Evolutionary conservation across 176 grass and related monocot genomes (phyloP).

Genomic region (Cenchrus americanus): DNA sequence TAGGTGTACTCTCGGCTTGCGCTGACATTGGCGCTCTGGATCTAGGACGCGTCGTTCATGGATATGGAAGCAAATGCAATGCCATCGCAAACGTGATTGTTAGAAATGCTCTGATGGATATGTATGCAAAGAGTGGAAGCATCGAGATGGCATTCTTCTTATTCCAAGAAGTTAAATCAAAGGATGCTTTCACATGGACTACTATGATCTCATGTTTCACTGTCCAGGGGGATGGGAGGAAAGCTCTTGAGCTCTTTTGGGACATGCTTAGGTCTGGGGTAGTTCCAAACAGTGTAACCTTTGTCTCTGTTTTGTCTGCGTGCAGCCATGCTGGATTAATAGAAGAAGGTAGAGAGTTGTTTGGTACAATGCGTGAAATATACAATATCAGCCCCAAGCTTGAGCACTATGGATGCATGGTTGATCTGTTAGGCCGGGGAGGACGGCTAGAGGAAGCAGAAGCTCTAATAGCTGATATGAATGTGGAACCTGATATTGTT

Average conservation of each 20-base stretch:
- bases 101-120: slow-evolving; percentile 70
- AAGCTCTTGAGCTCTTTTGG: slow-evolving; percentile 57
- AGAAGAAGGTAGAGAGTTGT: slow-evolving; percentile 60
- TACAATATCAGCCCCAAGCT: slow-evolving; percentile 52
- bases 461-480: slow-evolving; percentile 59
- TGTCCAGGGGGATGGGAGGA: slow-evolving; percentile 57
- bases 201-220: slow-evolving; percentile 71
- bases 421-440: slow-evolving; percentile 73
- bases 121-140: slow-evolving; percentile 75
- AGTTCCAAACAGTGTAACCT: slow-evolving; percentile 59
- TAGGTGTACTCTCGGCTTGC: slow-evolving; percentile 61
- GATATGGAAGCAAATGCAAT: slow-evolving; percentile 53
- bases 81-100: slow-evolving; percentile 39
- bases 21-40: slow-evolving; percentile 70
- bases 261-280: slow-evolving; percentile 54
- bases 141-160: slow-evolving; percentile 47
- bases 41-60: slow-evolving; percentile 60
- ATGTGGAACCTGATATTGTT: slow-evolving; percentile 57
- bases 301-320: slow-evolving; percentile 62
- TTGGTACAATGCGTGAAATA: slow-evolving; percentile 39
- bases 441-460: slow-evolving; percentile 64
- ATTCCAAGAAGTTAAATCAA: slow-evolving; percentile 47
- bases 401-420: slow-evolving; percentile 76
- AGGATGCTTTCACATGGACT: slow-evolving; percentile 76
- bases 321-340: slow-evolving; percentile 68